Evolutionary conservation across 768 basidiomycete species (phyloP).

Genomic region (Asterophora parasitica): DNA sequence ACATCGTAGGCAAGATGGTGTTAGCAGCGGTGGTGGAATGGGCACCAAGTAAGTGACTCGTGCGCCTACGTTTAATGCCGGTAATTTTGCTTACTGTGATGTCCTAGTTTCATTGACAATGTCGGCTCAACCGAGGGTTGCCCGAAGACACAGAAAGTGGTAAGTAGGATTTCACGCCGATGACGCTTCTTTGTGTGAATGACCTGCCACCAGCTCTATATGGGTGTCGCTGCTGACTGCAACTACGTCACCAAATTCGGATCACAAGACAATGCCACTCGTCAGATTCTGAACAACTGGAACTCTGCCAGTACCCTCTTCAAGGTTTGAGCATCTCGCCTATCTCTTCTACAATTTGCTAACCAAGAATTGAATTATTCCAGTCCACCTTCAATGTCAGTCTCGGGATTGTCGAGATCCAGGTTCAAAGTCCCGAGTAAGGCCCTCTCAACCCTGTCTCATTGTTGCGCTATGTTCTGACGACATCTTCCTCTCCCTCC

Average conservation of each 20-base stretch:
- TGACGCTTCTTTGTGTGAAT: constrained; percentile 1
- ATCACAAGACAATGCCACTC: constrained; percentile 59
- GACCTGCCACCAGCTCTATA: constrained; percentile 43
- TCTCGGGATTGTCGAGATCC: constrained; percentile 76
- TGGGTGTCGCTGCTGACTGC: constrained; percentile 90
- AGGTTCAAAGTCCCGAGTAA: constrained; percentile 49
- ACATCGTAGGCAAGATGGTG: constrained; percentile 46
- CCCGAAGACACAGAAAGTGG: constrained; percentile 65
- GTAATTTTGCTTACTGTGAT: background rate
- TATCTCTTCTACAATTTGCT: background rate
- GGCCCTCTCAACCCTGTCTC: too few species aligned
- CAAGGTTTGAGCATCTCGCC: constrained; percentile 37
- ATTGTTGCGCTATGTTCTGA: too few species aligned
- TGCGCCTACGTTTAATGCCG: constrained; percentile 1
- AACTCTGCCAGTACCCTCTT: constrained; percentile 74
- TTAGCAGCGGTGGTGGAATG: constrained; percentile 47
- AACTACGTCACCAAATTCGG: constrained; percentile 66
- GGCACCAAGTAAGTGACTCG: constrained; percentile 43
- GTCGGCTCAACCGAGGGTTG: constrained; percentile 75
- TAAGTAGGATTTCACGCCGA: constrained; percentile 24
- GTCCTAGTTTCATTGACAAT: constrained; percentile 53
- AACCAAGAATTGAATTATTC: constrained; percentile 4
- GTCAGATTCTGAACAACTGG: constrained; percentile 72
- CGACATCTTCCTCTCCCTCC: background rate
- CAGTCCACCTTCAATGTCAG: constrained; percentile 78